These are phyloP conservation scores for Lactarius psammicola DNA, from an alignment of 768 basidiomycete genomes.

Conservation along the genomic window DNA sequence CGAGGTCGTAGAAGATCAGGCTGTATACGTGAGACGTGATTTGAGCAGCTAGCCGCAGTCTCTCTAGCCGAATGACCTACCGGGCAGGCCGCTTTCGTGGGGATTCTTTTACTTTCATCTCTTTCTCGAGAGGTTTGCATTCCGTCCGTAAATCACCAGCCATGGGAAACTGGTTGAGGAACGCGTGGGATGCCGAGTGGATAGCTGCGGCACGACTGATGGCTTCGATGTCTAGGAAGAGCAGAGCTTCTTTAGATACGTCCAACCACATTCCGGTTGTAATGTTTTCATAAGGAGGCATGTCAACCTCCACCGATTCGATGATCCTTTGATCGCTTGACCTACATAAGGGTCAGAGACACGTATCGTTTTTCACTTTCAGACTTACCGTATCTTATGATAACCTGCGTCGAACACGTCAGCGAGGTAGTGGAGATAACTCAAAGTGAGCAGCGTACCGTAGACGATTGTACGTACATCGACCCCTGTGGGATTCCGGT, in stretches of 20 bases:
- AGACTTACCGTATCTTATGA: constrained; percentile 66
- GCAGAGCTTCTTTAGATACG: constrained; percentile 53
- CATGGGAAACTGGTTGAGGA: constrained; percentile 74
- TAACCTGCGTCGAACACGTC: constrained; percentile 51
- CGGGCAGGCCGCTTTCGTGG: constrained; percentile 67
- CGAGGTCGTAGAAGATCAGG: constrained; percentile 76
- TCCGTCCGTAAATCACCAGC: constrained; percentile 73
- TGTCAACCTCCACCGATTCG: constrained; percentile 75
- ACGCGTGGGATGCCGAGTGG: constrained; percentile 81
- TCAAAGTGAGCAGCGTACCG: constrained; percentile 45
- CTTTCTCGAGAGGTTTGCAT: constrained; percentile 78
- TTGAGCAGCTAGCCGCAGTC: background rate
- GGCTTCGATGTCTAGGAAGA: constrained; percentile 50
- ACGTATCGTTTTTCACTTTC: background rate
- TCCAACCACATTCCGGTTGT: constrained; percentile 82
- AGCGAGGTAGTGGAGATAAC: constrained; percentile 5
- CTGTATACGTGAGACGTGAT: constrained; percentile 38
- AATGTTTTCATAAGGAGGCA: constrained; percentile 71
- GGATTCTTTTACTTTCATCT: constrained; percentile 54
- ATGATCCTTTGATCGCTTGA: constrained; percentile 60
- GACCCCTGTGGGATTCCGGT: constrained; percentile 44
- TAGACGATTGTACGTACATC: constrained; percentile 69
- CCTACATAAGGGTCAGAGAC: background rate
- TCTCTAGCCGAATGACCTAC: constrained; percentile 34
- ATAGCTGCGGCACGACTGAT: constrained; percentile 77